Base-by-base conservation (phyloP, 2,329 filamentous ascomycete species). In the Sordariomycetes sp. region DNA sequence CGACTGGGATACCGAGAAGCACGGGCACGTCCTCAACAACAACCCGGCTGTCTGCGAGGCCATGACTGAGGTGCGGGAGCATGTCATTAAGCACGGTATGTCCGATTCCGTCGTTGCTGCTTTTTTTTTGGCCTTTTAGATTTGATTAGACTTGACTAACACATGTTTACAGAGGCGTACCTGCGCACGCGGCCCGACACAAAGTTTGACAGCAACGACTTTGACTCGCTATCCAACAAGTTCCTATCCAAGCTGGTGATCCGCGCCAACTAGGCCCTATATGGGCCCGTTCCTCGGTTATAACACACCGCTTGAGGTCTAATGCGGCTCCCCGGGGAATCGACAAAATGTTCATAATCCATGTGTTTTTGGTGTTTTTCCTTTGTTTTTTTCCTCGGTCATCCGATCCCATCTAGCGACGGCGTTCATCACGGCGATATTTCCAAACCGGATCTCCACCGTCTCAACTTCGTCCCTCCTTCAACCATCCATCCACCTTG, bases 171-270 rank as follows among this genome's bases (percentile, higher is more conserved):
- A 96, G 91, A 96, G 75, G 77, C 82, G 57, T 97, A 96, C 72
- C 81, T 97, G 60, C 85, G 89, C 66, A 84, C 84, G 60, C 88
- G 92, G 64, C 80, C 82, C 63, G 84, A 86, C 59, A 83, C 87
- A 66, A 89, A 86, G 72, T 97, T 96, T 71, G 87, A 96, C 75
- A 85, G 89, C 64, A 82, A 86, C 65, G 89, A 97, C 75, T 97
- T 96, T 68, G 92, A 97, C 76, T 94, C 86, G 60, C 74, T 97
- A 68, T 95, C 91, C 56, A 96, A 96, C 78, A 97, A 96, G 77
- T 96, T 97, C 77, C 76, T 96, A 64, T 95, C 91, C 42, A 95
- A 95, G 74, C 82, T 97, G 67, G 91, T 96, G 69, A 96, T 96
- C 71, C 90, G 92, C 65, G 89, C 92, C 66, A 95, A 95, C 76